A percentile compares a stretch with the other conserved stretches of the same genome.
These are phyloP conservation scores for Syncephalastrum contaminatum DNA, from an alignment of 371 early-diverging fungal species.

Conservation along the genomic window DNA sequence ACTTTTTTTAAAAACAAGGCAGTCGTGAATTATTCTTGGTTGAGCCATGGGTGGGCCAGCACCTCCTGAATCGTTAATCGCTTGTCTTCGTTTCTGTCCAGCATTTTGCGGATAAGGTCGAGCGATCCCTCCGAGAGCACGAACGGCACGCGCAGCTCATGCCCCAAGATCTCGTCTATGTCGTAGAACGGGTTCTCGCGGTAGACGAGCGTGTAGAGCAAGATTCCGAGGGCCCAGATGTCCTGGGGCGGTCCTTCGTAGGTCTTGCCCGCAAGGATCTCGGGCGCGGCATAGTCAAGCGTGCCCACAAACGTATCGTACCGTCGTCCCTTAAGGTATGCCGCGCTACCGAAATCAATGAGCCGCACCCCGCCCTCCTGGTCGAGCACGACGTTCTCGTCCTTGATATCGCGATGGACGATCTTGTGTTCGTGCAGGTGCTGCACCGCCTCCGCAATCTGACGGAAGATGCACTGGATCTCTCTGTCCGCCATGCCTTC, in stretches of 20 bases:
- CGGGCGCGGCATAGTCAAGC: constrained; percentile 74
- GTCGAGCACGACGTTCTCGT: constrained; percentile 74
- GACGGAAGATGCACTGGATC: constrained; percentile 60
- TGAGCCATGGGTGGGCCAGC: constrained; percentile 57
- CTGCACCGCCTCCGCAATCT: constrained; percentile 61
- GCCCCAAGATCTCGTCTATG: constrained; percentile 71
- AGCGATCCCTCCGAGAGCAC: constrained; percentile 60
- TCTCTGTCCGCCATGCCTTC: constrained; percentile 54
- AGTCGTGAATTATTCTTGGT: neutral
- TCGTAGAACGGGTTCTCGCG: constrained; percentile 83
- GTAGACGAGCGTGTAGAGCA: constrained; percentile 79
- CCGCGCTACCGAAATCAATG: constrained; percentile 78
- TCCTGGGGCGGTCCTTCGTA: constrained; percentile 81
- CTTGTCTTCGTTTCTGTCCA: constrained; percentile 50
- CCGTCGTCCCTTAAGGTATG: constrained; percentile 60
- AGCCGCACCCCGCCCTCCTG: constrained; percentile 53
- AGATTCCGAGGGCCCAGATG: constrained; percentile 82
- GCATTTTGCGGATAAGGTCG: constrained; percentile 55
- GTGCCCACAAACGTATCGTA: constrained; percentile 79
- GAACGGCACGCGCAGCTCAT: constrained; percentile 66
- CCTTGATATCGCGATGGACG: constrained; percentile 79
- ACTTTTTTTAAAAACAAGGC: too few species aligned
- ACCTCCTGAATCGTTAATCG: constrained; percentile 57
- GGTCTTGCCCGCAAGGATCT: constrained; percentile 66
- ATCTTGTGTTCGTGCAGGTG: constrained; percentile 72